These are phyloP conservation scores for Vachellia collinsii DNA, from an alignment of 306 rosid species.

Conservation along the genomic window DNA sequence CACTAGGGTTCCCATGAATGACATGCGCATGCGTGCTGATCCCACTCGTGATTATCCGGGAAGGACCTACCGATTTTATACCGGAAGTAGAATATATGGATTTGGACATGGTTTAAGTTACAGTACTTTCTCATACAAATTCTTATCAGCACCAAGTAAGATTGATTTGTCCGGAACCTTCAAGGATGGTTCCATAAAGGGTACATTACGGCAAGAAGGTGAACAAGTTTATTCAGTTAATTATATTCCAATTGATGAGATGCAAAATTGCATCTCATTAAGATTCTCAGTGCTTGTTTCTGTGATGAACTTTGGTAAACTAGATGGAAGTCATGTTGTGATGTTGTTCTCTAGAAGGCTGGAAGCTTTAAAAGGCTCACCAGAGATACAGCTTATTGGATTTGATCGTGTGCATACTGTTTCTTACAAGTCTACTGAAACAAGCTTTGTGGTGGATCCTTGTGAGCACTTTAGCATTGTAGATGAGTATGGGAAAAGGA, in stretches of 20 bases:
- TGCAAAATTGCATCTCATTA: constrained; percentile 61
- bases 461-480: constrained; percentile 82
- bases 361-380: constrained; percentile 39
- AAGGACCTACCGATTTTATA: constrained; percentile 89
- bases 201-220: constrained; percentile 39
- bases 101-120: constrained; percentile 94
- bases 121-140: constrained; percentile 60
- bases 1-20: constrained; percentile 77
- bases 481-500: constrained; percentile 64
- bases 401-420: constrained; percentile 45
- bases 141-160: constrained; percentile 49
- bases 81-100: constrained; percentile 70
- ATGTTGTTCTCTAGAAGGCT: constrained; percentile 68
- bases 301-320: constrained; percentile 63
- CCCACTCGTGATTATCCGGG: constrained; percentile 85
- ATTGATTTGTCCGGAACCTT: constrained; percentile 47
- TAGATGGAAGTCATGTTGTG: constrained; percentile 79
- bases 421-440: constrained; percentile 37
- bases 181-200: constrained; percentile 42
- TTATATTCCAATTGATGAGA: constrained; percentile 51
- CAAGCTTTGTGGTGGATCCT: constrained; percentile 72
- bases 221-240: constrained; percentile 41
- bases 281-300: constrained; percentile 58
- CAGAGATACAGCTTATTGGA: constrained; percentile 44
- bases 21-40: constrained; percentile 90